Percentiles rank a stretch among this genome's conserved stretches.
Evolutionary conservation across 108 stramenopile genomes (phyloP).

Genomic region (Seminavis robusta): DNA sequence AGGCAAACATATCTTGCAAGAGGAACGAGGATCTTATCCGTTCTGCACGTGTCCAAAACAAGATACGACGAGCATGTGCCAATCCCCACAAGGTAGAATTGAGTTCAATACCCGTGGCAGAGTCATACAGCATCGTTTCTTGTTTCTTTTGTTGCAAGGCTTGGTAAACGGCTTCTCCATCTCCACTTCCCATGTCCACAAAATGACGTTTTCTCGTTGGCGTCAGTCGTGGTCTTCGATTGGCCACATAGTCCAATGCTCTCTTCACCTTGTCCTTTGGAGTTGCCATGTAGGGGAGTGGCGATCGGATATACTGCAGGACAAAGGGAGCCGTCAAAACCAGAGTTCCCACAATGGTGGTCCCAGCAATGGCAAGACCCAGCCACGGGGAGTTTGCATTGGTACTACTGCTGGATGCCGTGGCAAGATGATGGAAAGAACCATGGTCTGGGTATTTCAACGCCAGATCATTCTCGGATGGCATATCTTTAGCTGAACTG

Average conservation of each 20-base stretch:
- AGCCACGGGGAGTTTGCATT: too few species aligned
- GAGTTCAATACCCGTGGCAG: constrained; percentile 66
- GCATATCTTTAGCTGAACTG: too few species aligned
- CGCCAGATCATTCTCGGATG: too few species aligned
- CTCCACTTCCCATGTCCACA: constrained; percentile 71
- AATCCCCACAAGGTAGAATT: constrained; percentile 68
- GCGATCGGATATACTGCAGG: constrained; percentile 34
- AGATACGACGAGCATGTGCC: constrained; percentile 46
- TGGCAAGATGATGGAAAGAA: too few species aligned
- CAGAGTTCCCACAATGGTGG: constrained; percentile 41
- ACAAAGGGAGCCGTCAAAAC: constrained; percentile 69
- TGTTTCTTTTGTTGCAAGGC: constrained; percentile 41
- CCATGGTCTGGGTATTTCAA: too few species aligned
- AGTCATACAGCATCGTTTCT: too few species aligned
- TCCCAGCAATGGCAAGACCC: too few species aligned
- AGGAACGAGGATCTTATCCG: not conserved
- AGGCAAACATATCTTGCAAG: not conserved
- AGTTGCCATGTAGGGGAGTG: constrained; percentile 79
- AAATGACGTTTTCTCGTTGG: constrained; percentile 21
- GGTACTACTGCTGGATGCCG: too few species aligned
- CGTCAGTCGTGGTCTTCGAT: constrained; percentile 1
- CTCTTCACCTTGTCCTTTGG: constrained; percentile 58
- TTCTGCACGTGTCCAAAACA: constrained; percentile 30
- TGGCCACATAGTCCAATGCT: constrained; percentile 37
- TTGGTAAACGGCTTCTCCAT: constrained; percentile 68